A percentile compares a stretch with the other conserved stretches of the same genome.
These are phyloP conservation scores for Gorgonomyces haynaldii DNA, from an alignment of 192 early-diverging fungal genomes.

Conservation along the genomic window DNA sequence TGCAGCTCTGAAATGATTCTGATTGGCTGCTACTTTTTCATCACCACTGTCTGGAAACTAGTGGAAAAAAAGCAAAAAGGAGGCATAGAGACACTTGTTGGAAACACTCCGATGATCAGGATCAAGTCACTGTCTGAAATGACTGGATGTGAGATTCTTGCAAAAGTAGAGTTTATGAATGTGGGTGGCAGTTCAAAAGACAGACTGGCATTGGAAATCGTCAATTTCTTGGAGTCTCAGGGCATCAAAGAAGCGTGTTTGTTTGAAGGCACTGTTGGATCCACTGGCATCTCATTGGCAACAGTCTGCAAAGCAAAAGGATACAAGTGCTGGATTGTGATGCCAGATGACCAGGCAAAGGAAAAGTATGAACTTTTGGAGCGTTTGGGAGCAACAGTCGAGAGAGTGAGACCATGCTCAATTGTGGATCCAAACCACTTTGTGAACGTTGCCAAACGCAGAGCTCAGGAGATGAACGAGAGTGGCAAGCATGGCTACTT, in stretches of 20 bases:
- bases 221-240: constrained; percentile 60
- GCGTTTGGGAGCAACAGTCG: constrained; percentile 74
- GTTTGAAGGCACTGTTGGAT: constrained; percentile 92
- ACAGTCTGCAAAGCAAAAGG: constrained; percentile 80
- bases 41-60: too few relatives aligned
- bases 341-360: constrained; percentile 86
- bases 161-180: constrained; percentile 72
- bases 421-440: constrained; percentile 87
- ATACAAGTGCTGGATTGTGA: constrained; percentile 87
- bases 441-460: constrained; percentile 74
- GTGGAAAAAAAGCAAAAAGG: too few relatives aligned
- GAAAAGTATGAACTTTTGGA: constrained; percentile 84
- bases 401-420: constrained; percentile 79
- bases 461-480: constrained; percentile 57
- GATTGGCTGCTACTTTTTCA: too few relatives aligned
- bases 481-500: constrained; percentile 40
- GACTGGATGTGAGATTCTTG: constrained; percentile 79
- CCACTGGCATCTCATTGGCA: constrained; percentile 91
- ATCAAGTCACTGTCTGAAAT: constrained; percentile 75
- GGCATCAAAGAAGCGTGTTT: constrained; percentile 63
- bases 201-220: constrained; percentile 77
- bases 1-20: too few relatives aligned
- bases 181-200: constrained; percentile 91
- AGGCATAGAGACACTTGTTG: constrained; percentile 74
- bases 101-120: constrained; percentile 81